phyloP scores from a whole-genome alignment of 2,329 filamentous ascomycete species.

The Neofusicoccum umdonicola region DNA sequence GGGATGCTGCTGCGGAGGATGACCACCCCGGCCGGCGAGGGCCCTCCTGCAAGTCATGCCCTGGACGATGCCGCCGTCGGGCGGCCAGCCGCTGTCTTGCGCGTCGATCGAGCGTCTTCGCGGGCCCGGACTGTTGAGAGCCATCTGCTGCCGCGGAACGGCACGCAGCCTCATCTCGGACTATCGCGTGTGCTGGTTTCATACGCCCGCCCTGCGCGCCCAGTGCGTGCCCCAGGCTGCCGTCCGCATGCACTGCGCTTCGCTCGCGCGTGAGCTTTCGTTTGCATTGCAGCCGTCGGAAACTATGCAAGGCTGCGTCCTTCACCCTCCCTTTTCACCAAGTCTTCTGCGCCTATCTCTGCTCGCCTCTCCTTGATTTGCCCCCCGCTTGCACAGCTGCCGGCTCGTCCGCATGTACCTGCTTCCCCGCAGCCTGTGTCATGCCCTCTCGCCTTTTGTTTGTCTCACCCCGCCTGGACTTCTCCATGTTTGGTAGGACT shows the following conservation, averaged over 20 bases:
- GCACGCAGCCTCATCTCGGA: constrained; percentile 17
- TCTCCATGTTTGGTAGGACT: not conserved
- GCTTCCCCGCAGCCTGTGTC: constrained; percentile 11
- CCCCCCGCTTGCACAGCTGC: not conserved
- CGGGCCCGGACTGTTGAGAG: not conserved
- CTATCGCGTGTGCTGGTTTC: not conserved
- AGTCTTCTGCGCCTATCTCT: not conserved
- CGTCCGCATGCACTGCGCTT: not conserved
- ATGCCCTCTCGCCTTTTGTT: not conserved
- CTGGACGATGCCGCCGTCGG: not conserved
- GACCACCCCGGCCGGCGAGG: not conserved
- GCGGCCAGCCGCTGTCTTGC: constrained; percentile 14
- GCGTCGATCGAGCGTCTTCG: not conserved
- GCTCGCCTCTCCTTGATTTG: not conserved
- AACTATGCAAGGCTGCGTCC: constrained; percentile 1
- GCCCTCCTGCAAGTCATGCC: not conserved
- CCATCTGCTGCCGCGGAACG: constrained; percentile 7
- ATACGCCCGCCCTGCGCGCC: not conserved
- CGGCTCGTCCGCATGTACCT: constrained; percentile 5
- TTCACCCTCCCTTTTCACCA: not conserved
- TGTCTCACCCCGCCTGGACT: constrained; percentile 1
- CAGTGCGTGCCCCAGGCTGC: not conserved
- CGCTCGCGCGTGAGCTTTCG: not conserved
- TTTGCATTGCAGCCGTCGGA: constrained; percentile 11
- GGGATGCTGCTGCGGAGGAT: not conserved